Evolutionary conservation across 108 stramenopile genomes (phyloP).

Genomic region (Nannochloropsis gaditana): DNA sequence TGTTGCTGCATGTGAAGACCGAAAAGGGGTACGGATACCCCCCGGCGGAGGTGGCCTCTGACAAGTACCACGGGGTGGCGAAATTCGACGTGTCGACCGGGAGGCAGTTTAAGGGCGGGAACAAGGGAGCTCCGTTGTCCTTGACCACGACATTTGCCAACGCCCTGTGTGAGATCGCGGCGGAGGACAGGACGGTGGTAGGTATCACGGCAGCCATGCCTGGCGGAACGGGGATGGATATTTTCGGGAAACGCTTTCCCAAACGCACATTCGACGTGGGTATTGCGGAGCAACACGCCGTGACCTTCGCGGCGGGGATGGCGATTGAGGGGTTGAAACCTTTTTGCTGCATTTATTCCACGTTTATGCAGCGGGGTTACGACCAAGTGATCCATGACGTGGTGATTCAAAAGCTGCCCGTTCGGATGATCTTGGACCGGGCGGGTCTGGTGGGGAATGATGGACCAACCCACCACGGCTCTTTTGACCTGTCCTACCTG

Average conservation of each 20-base stretch:
- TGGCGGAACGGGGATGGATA: conserved; percentile 96
- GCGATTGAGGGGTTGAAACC: conserved; percentile 92
- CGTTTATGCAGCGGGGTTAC: conserved; percentile 94
- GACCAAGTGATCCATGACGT: conserved; percentile 96
- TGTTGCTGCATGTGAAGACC: conserved; percentile 88
- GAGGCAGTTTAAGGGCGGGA: conserved; percentile 70
- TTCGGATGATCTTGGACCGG: conserved; percentile 85
- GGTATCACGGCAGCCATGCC: conserved; percentile 98
- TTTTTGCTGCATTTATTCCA: conserved; percentile 91
- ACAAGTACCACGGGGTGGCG: conserved; percentile 93
- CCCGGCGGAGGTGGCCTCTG: conserved; percentile 80
- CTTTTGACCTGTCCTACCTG: conserved; percentile 82
- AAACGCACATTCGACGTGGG: conserved; percentile 95
- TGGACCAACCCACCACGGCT: conserved; percentile 92
- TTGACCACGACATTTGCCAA: conserved; percentile 92
- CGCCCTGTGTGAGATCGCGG: conserved; percentile 76
- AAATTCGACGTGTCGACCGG: conserved; percentile 93
- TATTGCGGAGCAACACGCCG: conserved; percentile 96
- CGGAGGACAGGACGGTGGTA: conserved; percentile 78
- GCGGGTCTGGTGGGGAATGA: conserved; percentile 94
- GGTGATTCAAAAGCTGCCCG: conserved; percentile 89
- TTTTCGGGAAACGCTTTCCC: conserved; percentile 89
- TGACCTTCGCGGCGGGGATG: conserved; percentile 93
- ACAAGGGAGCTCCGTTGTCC: conserved; percentile 44
- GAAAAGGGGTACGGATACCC: conserved; percentile 91